Percentiles rank a stretch among this genome's conserved stretches.
These are phyloP conservation scores for Lactarius akahatsu DNA, from an alignment of 768 basidiomycete species.

Conservation along the genomic window DNA sequence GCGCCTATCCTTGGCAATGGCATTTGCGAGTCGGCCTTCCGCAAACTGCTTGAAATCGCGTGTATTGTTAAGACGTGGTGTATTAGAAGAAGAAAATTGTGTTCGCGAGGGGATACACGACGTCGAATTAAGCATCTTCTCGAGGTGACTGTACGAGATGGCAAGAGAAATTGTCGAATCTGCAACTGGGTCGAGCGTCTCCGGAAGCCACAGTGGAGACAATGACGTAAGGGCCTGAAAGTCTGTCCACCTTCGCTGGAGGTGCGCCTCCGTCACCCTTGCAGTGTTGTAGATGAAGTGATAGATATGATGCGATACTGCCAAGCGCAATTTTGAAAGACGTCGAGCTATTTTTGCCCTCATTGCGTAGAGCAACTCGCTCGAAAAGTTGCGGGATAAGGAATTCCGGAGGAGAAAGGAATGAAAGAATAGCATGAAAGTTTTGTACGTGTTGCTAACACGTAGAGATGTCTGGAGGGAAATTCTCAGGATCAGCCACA, in stretches of 20 bases:
- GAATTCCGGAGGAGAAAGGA: conserved; percentile 12
- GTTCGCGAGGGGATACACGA: not conserved
- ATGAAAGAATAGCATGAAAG: conserved; percentile 46
- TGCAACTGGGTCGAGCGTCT: not conserved
- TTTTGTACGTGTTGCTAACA: conserved; percentile 41
- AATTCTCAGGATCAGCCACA: conserved; percentile 53
- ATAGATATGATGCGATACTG: conserved; percentile 10
- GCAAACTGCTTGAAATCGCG: conserved; percentile 10
- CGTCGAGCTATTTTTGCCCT: conserved; percentile 33
- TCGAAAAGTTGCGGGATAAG: conserved; percentile 34
- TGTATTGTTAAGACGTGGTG: not conserved
- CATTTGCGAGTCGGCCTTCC: not conserved
- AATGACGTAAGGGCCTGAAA: conserved; percentile 5
- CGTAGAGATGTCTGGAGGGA: conserved; percentile 37
- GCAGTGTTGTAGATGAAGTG: not conserved
- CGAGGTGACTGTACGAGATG: conserved; percentile 6
- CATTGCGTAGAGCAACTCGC: conserved; percentile 36
- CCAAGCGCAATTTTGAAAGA: conserved; percentile 25
- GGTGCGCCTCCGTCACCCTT: not conserved
- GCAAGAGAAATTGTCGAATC: conserved; percentile 16
- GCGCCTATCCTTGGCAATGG: conserved; percentile 1
- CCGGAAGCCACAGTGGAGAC: not conserved
- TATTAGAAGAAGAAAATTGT: not conserved
- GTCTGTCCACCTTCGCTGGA: conserved; percentile 11
- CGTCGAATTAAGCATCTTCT: not conserved